These are phyloP conservation scores for Botryotinia calthae DNA, from an alignment of 2,329 filamentous ascomycete genomes.

Conservation along the genomic window DNA sequence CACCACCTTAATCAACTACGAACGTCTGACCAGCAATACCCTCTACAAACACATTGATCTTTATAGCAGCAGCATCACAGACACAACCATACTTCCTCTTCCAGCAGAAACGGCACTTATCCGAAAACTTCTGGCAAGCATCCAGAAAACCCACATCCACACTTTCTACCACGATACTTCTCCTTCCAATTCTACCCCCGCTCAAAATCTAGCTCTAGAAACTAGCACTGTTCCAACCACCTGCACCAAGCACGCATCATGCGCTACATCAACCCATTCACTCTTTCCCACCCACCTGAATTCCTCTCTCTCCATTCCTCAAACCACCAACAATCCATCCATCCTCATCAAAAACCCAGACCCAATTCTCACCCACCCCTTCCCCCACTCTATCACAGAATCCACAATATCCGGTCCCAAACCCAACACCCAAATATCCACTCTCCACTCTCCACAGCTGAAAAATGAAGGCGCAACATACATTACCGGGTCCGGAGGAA, in stretches of 20 bases:
- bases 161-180: background rate
- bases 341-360: slow-evolving; percentile 11
- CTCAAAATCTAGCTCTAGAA: background rate
- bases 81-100: background rate
- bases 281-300: background rate
- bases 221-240: background rate
- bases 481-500: background rate
- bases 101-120: background rate
- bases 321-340: background rate
- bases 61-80: background rate
- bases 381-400: background rate
- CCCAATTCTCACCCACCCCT: background rate
- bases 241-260: background rate
- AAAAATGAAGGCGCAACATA: background rate
- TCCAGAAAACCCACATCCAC: background rate
- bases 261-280: background rate
- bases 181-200: background rate
- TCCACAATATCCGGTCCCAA: background rate
- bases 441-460: background rate
- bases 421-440: no score
- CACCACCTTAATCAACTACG: slow-evolving; percentile 18
- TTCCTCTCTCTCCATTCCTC: slow-evolving; percentile 12
- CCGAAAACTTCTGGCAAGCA: background rate
- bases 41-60: background rate
- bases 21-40: slow-evolving; percentile 9